Base-by-base conservation (phyloP, 2,329 filamentous ascomycete genomes). In the Ophiocordyceps sinensis region DNA sequence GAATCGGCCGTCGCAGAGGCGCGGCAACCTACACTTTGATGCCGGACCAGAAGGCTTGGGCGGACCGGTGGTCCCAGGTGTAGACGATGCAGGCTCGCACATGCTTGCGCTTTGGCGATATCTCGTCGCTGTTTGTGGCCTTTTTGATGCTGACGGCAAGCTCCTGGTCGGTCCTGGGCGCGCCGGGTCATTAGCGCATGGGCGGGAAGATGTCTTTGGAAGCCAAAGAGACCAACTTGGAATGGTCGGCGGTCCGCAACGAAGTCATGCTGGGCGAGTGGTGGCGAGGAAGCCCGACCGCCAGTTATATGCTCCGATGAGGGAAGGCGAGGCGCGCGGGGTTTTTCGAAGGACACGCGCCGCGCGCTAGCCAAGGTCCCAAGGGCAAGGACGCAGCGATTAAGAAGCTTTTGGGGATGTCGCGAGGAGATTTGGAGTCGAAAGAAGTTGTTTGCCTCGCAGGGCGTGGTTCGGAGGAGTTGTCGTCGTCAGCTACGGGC, bases 51-150 rank as follows among this genome's bases (percentile, higher is more conserved):
- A 98, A 98, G 57, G 88, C 85, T 58, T 79, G 73, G 35, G 88
- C 94, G 49, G 83, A 94, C 67, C 94, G 93, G 69, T 98, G 87
- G 65, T 98, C 91, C 91, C 91, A 98, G 44, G 89, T 96, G 63
- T 96, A 96, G 37, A 98, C 89, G 55, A 98, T 98, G 59, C 86
- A 94, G 62, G 84, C 87, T 57, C 91, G 85, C 44, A 98, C 91
- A 83, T 98, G 91, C 67, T 98, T 98, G 54, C 77, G 73, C 60
- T 81, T 81, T 31, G 77, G 77, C 7, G 77, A 77, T 2, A 77
- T 74, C 58, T 83, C 78, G 50, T 83, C 78, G 53, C 68, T 68
- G 53, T 70, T 82, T 40, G 78, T 83, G 15, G 79, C 79, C 57
- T 83, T 83, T 56, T 73, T 71, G 51, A 83, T 82, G 60, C 79